Percentiles rank a stretch among this genome's conserved stretches.
phyloP scores from a whole-genome alignment of 2,329 filamentous ascomycete genomes.

The Hymenoscyphus fraxineus region DNA sequence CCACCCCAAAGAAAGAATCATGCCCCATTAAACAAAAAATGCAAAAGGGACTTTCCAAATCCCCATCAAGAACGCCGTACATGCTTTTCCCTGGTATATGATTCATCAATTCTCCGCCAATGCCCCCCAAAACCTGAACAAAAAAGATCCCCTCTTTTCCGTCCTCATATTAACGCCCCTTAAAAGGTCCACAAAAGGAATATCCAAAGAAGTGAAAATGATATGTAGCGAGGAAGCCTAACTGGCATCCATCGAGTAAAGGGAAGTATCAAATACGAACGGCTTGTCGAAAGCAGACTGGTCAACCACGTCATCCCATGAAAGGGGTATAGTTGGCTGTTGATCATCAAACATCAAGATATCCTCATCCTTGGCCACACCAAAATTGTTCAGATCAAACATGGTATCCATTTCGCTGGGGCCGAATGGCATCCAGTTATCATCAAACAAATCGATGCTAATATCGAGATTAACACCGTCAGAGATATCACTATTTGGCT shows the following conservation, averaged over 20 bases:
- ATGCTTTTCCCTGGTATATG: constrained; percentile 23
- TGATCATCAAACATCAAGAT: constrained; percentile 30
- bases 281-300: constrained; percentile 48
- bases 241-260: constrained; percentile 41
- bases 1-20: background rate
- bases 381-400: constrained; percentile 40
- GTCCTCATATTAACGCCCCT: constrained; percentile 16
- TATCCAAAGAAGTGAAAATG: constrained; percentile 1
- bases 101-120: background rate
- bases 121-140: constrained; percentile 5
- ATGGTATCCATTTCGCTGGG: constrained; percentile 42
- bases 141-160: constrained; percentile 9
- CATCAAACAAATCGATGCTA: constrained; percentile 39
- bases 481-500: constrained; percentile 59
- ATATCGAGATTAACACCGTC: constrained; percentile 53
- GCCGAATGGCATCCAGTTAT: constrained; percentile 45
- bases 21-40: background rate
- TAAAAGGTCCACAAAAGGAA: constrained; percentile 14
- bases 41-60: background rate
- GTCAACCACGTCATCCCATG: constrained; percentile 49
- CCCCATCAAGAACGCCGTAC: constrained; percentile 16
- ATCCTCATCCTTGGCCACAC: constrained; percentile 32
- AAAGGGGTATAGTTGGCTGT: constrained; percentile 26
- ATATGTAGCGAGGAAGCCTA: constrained; percentile 20
- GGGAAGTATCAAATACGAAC: constrained; percentile 47